Percentiles rank a stretch among this genome's conserved stretches.
These are phyloP conservation scores for Nothophytophthora sp. DNA, from an alignment of 352 stramenopile species.

Conservation along the genomic window DNA sequence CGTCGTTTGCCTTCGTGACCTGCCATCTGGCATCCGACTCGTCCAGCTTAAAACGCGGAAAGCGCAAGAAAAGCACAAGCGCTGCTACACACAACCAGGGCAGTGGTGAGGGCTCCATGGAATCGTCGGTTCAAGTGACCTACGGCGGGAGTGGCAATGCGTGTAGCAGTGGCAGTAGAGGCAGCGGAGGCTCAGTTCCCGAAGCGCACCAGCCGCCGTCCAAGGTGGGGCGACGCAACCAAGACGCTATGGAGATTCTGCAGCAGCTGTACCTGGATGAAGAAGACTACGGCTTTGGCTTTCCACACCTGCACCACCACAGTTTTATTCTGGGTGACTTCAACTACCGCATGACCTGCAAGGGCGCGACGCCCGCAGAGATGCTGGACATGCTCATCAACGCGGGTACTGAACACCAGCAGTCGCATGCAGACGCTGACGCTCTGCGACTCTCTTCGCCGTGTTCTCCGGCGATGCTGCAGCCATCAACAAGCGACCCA, in stretches of 20 bases:
- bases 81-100: constrained; percentile 19
- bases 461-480: constrained; percentile 25
- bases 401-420: constrained; percentile 18
- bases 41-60: constrained; percentile 38
- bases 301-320: constrained; percentile 81
- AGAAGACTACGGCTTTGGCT: constrained; percentile 86
- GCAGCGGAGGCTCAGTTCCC: constrained; percentile 13
- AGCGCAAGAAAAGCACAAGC: constrained; percentile 31
- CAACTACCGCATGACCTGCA: constrained; percentile 86
- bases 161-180: constrained; percentile 23
- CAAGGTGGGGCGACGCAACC: constrained; percentile 80
- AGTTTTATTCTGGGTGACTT: constrained; percentile 91
- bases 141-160: constrained; percentile 8
- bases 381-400: constrained; percentile 56
- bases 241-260: constrained; percentile 81
- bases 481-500: constrained; percentile 26
- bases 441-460: constrained; percentile 24
- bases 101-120: constrained; percentile 6
- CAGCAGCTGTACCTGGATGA: constrained; percentile 80
- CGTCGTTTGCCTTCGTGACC: constrained; percentile 86
- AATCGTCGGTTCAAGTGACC: constrained; percentile 5
- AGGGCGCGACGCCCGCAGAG: constrained; percentile 41
- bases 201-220: constrained; percentile 41
- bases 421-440: constrained; percentile 10
- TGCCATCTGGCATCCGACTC: constrained; percentile 90